Evolutionary conservation across 768 basidiomycete species (phyloP).

Genomic region (Lactarius sp.): DNA sequence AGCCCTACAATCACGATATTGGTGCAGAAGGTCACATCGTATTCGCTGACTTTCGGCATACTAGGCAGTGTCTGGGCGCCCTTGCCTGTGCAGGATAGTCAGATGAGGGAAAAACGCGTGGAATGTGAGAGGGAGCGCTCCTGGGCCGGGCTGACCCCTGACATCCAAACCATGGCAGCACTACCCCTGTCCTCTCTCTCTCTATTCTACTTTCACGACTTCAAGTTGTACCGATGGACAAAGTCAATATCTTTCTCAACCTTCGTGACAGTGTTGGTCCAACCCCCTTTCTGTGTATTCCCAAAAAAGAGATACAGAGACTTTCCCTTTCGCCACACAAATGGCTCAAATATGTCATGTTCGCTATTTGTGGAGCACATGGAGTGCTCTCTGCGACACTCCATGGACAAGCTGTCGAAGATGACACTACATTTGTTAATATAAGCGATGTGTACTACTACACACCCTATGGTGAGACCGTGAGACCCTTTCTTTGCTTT

Average conservation of each 20-base stretch:
- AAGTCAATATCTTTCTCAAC: background rate
- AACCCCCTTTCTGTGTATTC: background rate
- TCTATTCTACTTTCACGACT: no score
- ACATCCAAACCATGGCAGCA: no score
- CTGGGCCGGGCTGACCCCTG: no score
- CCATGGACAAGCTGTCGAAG: background rate
- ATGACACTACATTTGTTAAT: background rate
- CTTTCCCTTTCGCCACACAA: background rate
- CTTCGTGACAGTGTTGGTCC: background rate
- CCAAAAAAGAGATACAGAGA: background rate
- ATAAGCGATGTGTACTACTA: background rate
- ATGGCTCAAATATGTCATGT: background rate
- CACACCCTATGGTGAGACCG: no score
- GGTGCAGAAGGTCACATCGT: no score
- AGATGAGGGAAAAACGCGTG: no score
- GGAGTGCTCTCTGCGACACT: background rate
- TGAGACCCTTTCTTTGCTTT: no score
- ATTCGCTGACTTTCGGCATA: no score
- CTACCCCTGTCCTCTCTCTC: no score
- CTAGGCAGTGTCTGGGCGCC: slow-evolving; percentile 95
- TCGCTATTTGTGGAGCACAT: background rate
- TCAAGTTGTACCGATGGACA: no score
- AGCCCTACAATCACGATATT: no score
- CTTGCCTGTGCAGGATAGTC: slow-evolving; percentile 58
- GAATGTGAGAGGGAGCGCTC: no score